Base-by-base conservation (phyloP, 129 eudicot species). In the Chrysanthemum seticuspe region DNA sequence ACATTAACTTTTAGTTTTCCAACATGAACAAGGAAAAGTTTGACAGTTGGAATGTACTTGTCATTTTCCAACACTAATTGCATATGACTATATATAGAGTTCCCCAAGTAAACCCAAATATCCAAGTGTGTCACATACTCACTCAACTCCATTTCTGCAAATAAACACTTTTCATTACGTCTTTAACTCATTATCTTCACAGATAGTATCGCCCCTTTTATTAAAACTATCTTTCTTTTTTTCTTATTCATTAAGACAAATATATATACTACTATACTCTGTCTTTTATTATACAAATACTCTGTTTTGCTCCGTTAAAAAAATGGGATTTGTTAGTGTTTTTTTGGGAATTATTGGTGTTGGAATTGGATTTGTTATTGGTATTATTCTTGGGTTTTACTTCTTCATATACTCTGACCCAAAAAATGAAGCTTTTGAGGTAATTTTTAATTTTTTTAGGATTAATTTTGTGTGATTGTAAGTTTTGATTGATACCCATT, bases 371-470 rank as follows among this genome's bases (percentile, higher is more conserved):
- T 56, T 82, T 25, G 70, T 77, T 62, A 1, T 87, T 66, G 97
- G 97, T 21, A 44, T 81, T 25, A 45, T 78, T 19, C 53, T 90
- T 77, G 97, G 97, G 11, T 90, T 90, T 81, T 87, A 83, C 77
- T 85, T 85, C 63, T 85, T 90, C 80, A 73, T 90, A 74, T 90
- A 83, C 49, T 81, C 95, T 54, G 80, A 90, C 74, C 83, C 87
- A 13, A 14, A 83, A 61, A 78, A 70, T 65, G 87, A 83, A 56
- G 40, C 64, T 10, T 66, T 80, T 57, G 27, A 87, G 95, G 97
- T 90, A 79, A 79, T 15, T 6, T 47, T 10, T 50, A 2, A 71
- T 51, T 49, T 47, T 14, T 14, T 54, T 14, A 6, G 11, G 6
- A 6, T 6, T 40, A 2, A 2, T 61, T 72, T 67, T 13, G 2